Percentiles rank a stretch among this genome's conserved stretches.
phyloP scores from a whole-genome alignment of 2,329 filamentous ascomycete genomes.

The Alternaria consortialis region DNA sequence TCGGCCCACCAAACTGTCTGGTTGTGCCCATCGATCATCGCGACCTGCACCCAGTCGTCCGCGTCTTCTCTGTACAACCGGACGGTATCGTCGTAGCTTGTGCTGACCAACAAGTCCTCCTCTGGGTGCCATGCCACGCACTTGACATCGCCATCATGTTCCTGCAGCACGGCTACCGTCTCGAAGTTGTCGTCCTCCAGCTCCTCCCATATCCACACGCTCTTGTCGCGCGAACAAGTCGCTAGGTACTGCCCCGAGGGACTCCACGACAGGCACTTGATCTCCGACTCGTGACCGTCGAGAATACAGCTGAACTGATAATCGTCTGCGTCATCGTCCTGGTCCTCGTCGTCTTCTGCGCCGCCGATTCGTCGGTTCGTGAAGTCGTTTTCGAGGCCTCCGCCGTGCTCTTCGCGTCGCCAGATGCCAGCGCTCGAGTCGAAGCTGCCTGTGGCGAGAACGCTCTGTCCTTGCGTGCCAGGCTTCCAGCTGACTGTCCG shows the following conservation, averaged over 20 bases:
- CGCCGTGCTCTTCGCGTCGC: constrained; percentile 74
- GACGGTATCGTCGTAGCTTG: constrained; percentile 94
- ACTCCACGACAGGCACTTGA: constrained; percentile 80
- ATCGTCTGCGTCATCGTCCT: constrained; percentile 74
- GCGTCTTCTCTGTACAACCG: constrained; percentile 88
- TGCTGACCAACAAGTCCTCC: constrained; percentile 80
- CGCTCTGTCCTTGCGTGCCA: constrained; percentile 65
- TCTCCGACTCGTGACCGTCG: constrained; percentile 94
- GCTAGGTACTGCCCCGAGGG: constrained; percentile 81
- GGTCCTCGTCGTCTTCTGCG: constrained; percentile 54
- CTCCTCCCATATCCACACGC: constrained; percentile 99
- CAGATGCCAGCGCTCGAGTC: constrained; percentile 83
- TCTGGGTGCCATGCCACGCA: constrained; percentile 90
- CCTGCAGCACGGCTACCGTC: constrained; percentile 91
- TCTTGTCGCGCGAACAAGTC: constrained; percentile 91
- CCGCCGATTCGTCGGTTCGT: constrained; percentile 25
- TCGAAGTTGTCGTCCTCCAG: constrained; percentile 95
- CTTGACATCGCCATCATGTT: constrained; percentile 96
- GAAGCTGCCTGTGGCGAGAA: constrained; percentile 91
- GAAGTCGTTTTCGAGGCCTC: constrained; percentile 46
- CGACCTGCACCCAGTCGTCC: constrained; percentile 93
- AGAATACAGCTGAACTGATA: constrained; percentile 94
- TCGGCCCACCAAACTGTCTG: constrained; percentile 92
- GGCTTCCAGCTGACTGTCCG: constrained; percentile 90
- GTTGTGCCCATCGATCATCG: constrained; percentile 78